Base-by-base conservation (phyloP, 176 grass and related monocot genomes). In the Triticum dicoccoides region DNA sequence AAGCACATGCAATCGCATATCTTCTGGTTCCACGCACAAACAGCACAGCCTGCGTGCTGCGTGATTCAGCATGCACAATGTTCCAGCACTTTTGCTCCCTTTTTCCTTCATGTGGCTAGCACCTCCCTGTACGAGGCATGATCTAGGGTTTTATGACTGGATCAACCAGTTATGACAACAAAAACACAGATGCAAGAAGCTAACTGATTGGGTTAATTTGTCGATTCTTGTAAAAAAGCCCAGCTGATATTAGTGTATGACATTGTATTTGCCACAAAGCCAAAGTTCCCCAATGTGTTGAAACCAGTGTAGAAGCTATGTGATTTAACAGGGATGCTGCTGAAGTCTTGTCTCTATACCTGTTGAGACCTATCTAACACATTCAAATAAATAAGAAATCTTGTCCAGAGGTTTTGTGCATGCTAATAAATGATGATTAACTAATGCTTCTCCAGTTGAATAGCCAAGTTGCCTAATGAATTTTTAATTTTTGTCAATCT, bases 321-420 rank as follows among this genome's bases (percentile, higher is more conserved):
- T 23, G 52, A 80, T 25, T 30, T 63, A 24, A 59, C 30, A 32
- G 25, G 23, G 47, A 75, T 74, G 52, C 51, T 75, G 23, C 33
- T 56, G 51, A 67, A 62, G 33, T 54, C 37, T 52, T 35, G 69
- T 73, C 33, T 44, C 35, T 72, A 42, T 70, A 54, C 69, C 10
- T 17, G 0, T 39, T 37, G 32, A 35, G 52, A n/a, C 3, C 39
- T 13, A 73, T 73, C 8, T 45, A 39, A 42, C 73, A 47, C 34
- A 65, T 25, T 21, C 38, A 83, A 65, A 78, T 86, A 80, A 65
- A 45, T 9, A 65, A 56, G 47, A 58, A 75, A 42, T 84, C 15
- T 23, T 80, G 17, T 45, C 58, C 42, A 66, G 42, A 15, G 66
- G 5, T 68, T 65, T 41, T 79, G 61, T 58, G 11, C 77, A 42